Evolutionary conservation across 2,329 filamentous ascomycete species (phyloP).

Genomic region (Thermoascus crustaceus): DNA sequence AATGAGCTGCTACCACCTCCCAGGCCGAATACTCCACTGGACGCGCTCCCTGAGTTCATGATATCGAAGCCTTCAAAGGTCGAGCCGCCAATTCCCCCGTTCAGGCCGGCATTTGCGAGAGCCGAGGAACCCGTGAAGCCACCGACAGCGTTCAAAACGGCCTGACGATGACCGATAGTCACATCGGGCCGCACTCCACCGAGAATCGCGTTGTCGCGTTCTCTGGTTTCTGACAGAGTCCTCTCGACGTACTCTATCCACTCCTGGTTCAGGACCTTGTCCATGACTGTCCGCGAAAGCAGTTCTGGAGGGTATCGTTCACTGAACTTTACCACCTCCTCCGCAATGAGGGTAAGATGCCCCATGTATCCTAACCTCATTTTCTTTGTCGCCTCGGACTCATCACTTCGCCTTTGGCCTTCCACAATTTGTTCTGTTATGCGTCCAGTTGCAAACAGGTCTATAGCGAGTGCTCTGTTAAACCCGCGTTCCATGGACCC

Average conservation of each 20-base stretch:
- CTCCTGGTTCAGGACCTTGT: slow-evolving; percentile 78
- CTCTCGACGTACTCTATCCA: slow-evolving; percentile 96
- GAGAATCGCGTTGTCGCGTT: slow-evolving; percentile 96
- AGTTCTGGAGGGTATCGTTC: slow-evolving; percentile 86
- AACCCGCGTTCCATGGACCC: slow-evolving; percentile 94
- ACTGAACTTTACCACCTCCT: slow-evolving; percentile 97
- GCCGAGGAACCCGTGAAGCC: slow-evolving; percentile 57
- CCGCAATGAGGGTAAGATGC: slow-evolving; percentile 89
- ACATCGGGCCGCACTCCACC: slow-evolving; percentile 91
- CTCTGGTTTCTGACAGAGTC: slow-evolving; percentile 82
- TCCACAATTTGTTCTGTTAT: slow-evolving; percentile 88
- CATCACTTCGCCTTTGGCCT: slow-evolving; percentile 79
- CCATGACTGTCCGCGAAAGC: slow-evolving; percentile 72
- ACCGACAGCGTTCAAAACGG: slow-evolving; percentile 54
- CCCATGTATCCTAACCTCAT: slow-evolving; percentile 98
- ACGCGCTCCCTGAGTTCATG: slow-evolving; percentile 55
- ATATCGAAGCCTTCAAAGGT: slow-evolving; percentile 57
- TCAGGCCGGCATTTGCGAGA: slow-evolving; percentile 72
- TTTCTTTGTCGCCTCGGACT: slow-evolving; percentile 71
- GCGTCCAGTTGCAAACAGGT: slow-evolving; percentile 83
- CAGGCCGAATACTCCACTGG: slow-evolving; percentile 64
- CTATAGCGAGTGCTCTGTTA: slow-evolving; percentile 81
- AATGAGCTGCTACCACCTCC: slow-evolving; percentile 58
- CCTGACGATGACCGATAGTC: slow-evolving; percentile 68
- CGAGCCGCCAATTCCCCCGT: slow-evolving; percentile 49